Conservation (phyloP, 1,284 basidiomycete species). For the Psilocybe mexicana region DNA sequence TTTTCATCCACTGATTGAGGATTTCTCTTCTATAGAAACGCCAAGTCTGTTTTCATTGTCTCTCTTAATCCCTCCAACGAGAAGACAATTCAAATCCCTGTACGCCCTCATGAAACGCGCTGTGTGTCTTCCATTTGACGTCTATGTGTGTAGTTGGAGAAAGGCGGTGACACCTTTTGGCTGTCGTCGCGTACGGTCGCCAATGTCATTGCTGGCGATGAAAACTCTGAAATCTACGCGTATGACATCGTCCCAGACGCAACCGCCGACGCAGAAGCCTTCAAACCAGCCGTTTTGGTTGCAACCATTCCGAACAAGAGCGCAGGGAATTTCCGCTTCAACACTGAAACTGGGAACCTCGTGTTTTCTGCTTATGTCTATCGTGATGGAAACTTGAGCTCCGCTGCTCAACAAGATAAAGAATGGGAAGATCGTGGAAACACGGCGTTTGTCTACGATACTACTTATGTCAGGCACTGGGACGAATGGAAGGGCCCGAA, state of each 20-base stretch:
- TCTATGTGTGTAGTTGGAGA: slow-evolving; percentile 41
- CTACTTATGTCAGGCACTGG: slow-evolving; percentile 81
- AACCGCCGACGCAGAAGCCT: slow-evolving; percentile 27
- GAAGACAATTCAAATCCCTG: slow-evolving; percentile 18
- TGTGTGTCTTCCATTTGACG: background rate
- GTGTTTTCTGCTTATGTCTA: slow-evolving; percentile 82
- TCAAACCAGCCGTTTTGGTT: slow-evolving; percentile 43
- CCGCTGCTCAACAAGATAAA: slow-evolving; percentile 67
- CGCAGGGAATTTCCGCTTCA: slow-evolving; percentile 71
- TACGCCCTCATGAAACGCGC: background rate
- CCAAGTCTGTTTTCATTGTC: slow-evolving; percentile 19
- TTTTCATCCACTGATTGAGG: background rate
- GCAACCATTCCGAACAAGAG: slow-evolving; percentile 67
- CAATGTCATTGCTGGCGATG: slow-evolving; percentile 59
- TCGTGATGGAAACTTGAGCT: slow-evolving; percentile 67
- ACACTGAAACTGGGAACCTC: slow-evolving; percentile 46
- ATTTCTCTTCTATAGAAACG: slow-evolving; percentile 9
- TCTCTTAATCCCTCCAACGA: slow-evolving; percentile 13
- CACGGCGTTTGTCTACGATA: slow-evolving; percentile 78
- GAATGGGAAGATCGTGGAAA: slow-evolving; percentile 72
- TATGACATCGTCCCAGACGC: slow-evolving; percentile 43
- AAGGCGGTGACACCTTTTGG: slow-evolving; percentile 78
- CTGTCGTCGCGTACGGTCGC: slow-evolving; percentile 66
- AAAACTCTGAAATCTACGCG: slow-evolving; percentile 57
- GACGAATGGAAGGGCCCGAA: slow-evolving; percentile 84